These are phyloP conservation scores for Pelagomonas calceolata DNA, from an alignment of 108 stramenopile genomes.

Conservation along the genomic window DNA sequence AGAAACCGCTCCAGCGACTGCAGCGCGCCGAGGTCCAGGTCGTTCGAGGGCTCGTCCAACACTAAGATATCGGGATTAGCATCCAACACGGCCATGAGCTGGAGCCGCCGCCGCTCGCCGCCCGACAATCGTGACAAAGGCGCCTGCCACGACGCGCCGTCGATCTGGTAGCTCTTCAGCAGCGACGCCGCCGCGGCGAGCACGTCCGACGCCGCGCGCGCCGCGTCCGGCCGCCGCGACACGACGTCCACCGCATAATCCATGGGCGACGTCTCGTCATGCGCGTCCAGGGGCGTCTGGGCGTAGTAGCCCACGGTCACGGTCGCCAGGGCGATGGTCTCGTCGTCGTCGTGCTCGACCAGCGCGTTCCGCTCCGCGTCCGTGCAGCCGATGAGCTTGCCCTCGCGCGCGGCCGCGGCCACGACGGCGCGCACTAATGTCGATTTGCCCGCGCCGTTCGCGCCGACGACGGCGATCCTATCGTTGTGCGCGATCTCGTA, in stretches of 20 bases:
- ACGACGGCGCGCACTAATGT: background rate
- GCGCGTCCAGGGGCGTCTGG: background rate
- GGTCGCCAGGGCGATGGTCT: background rate
- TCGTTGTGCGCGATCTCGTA: conserved; percentile 67
- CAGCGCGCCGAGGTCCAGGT: conserved; percentile 67
- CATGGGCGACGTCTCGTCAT: background rate
- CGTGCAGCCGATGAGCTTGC: background rate
- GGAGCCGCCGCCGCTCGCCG: conserved; percentile 65
- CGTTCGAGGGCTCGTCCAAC: conserved; percentile 54
- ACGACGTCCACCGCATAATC: background rate
- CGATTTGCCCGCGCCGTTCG: conserved; percentile 58
- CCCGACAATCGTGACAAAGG: conserved; percentile 14
- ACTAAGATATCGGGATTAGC: conserved; percentile 62
- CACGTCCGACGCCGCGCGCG: background rate
- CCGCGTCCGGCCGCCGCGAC: background rate
- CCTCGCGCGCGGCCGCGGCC: background rate
- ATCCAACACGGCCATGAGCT: conserved; percentile 57
- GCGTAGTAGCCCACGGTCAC: background rate
- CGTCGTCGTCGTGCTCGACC: background rate
- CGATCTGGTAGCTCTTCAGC: background rate
- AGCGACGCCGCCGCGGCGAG: background rate
- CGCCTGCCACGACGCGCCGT: background rate
- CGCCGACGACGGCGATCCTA: conserved; percentile 65
- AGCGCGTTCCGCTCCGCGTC: background rate
- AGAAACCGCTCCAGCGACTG: conserved; percentile 45